Conservation (phyloP, 495 filamentous ascomycete species). For the Tuber microsphaerosporum region DNA sequence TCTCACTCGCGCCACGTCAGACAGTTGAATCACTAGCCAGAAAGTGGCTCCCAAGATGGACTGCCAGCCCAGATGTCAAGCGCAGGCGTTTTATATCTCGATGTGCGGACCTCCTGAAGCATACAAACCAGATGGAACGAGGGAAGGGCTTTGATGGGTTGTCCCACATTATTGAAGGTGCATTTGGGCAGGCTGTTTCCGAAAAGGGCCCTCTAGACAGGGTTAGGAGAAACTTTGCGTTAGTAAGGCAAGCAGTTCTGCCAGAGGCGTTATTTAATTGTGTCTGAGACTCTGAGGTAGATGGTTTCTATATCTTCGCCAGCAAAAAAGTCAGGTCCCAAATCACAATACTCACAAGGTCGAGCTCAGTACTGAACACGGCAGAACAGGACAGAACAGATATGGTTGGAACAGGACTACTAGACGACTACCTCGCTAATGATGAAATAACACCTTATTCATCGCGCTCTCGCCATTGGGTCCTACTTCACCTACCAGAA, state of each 20-base stretch:
- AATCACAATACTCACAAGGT: neutral
- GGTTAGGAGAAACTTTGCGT: too few species aligned
- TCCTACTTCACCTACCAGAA: neutral
- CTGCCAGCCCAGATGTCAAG: slow-evolving; percentile 46
- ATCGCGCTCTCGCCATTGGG: neutral
- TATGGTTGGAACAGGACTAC: neutral
- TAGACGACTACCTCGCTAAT: neutral
- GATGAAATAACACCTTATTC: neutral
- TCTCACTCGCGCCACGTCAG: slow-evolving; percentile 26
- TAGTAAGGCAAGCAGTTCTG: too few species aligned
- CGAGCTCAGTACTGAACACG: neutral
- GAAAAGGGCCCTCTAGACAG: too few species aligned
- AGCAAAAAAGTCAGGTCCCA: neutral
- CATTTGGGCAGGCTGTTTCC: slow-evolving; percentile 7
- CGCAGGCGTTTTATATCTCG: slow-evolving; percentile 47
- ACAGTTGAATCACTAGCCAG: slow-evolving; percentile 6
- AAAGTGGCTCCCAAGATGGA: slow-evolving; percentile 48
- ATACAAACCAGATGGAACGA: slow-evolving; percentile 50
- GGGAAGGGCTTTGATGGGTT: slow-evolving; percentile 69
- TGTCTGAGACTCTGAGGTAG: neutral
- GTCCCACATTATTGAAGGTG: slow-evolving; percentile 60
- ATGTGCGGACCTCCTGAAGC: slow-evolving; percentile 45
- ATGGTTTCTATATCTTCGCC: neutral
- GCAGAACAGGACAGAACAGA: neutral
- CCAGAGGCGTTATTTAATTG: too few species aligned